phyloP scores from a whole-genome alignment of 176 grass and related monocot genomes.

The Aegilops umbellulata region DNA sequence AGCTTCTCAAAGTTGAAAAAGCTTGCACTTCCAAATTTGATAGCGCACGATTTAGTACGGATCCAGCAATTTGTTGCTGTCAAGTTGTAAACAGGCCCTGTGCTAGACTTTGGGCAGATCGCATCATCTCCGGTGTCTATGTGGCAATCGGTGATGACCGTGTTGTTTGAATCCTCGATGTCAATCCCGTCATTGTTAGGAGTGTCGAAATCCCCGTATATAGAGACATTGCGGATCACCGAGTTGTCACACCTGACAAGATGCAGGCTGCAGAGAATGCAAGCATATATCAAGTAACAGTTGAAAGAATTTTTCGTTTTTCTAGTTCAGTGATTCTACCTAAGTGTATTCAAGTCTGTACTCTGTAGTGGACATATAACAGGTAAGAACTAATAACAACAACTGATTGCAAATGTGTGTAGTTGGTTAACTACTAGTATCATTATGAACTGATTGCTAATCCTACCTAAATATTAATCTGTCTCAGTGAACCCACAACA shows the following conservation, averaged over 20 bases:
- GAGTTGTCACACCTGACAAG: constrained; percentile 76
- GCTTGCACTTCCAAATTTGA: constrained; percentile 83
- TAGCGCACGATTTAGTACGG: constrained; percentile 77
- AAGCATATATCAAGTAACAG: neutral
- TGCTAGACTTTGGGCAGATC: constrained; percentile 58
- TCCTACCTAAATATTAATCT: neutral
- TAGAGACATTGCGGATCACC: constrained; percentile 58
- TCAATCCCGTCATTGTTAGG: constrained; percentile 96
- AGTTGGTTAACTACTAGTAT: no score
- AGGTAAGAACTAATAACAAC: no score
- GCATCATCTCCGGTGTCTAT: constrained; percentile 93
- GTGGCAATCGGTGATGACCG: constrained; percentile 54
- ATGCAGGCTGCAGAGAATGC: constrained; percentile 53
- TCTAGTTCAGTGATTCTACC: no score
- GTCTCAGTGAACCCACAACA: neutral
- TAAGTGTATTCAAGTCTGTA: no score
- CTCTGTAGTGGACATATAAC: no score
- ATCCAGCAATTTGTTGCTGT: constrained; percentile 78
- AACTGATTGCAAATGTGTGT: no score
- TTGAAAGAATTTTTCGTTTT: neutral
- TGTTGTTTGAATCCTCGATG: constrained; percentile 82
- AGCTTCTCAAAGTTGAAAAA: constrained; percentile 53
- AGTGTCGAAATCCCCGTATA: constrained; percentile 67
- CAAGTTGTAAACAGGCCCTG: constrained; percentile 74
- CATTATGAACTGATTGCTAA: neutral